These are phyloP conservation scores for Scenedesmus sp. DNA, from an alignment of 163 green algal species.

Conservation along the genomic window DNA sequence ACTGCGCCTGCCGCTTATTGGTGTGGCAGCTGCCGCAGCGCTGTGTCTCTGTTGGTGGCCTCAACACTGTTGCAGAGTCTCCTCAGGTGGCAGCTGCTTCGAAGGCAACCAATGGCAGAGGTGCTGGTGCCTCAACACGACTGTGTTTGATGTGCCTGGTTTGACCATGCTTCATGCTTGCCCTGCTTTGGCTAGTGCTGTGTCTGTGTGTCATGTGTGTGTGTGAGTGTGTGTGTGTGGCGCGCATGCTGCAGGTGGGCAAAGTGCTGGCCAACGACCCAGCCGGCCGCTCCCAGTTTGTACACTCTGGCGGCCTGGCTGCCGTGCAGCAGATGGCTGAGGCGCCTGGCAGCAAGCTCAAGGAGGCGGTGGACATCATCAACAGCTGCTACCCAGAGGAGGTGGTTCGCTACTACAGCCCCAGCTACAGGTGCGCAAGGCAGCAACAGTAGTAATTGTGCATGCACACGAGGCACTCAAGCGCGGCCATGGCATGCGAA, in stretches of 20 bases:
- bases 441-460: not conserved
- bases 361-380: slow-evolving; percentile 89
- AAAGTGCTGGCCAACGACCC: slow-evolving; percentile 90
- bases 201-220: not conserved
- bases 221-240: not conserved
- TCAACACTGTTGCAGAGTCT: too few relatives aligned
- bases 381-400: slow-evolving; percentile 88
- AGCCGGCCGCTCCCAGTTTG: slow-evolving; percentile 79
- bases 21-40: not conserved
- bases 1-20: not conserved
- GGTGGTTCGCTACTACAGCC: slow-evolving; percentile 93
- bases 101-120: too few relatives aligned
- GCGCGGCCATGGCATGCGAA: too few relatives aligned
- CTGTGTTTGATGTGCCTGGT: too few relatives aligned
- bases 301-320: slow-evolving; percentile 86
- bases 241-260: slow-evolving; percentile 65
- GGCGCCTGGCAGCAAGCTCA: slow-evolving; percentile 79
- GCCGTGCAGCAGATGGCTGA: slow-evolving; percentile 87
- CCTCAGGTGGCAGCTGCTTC: too few relatives aligned
- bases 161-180: too few relatives aligned
- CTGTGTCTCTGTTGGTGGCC: not conserved
- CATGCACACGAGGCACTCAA: too few relatives aligned
- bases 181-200: too few relatives aligned
- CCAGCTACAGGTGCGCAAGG: slow-evolving; percentile 69
- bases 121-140: too few relatives aligned